phyloP scores from a whole-genome alignment of 805 yeast genomes.

The Nakazawaea laoshanensis region DNA sequence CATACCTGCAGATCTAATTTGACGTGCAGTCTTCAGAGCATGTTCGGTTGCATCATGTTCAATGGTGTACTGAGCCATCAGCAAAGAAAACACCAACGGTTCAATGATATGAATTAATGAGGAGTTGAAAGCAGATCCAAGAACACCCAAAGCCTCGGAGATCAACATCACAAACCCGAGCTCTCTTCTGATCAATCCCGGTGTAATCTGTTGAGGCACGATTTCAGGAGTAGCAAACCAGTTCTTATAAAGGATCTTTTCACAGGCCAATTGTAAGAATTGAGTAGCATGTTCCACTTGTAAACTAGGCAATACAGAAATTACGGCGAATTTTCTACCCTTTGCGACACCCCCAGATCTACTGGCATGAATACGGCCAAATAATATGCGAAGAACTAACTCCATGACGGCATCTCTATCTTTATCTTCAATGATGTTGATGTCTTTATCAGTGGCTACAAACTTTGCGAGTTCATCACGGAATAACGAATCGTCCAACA shows the following conservation, averaged over 20 bases:
- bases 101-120: conserved; percentile 42
- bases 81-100: conserved; percentile 50
- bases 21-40: conserved; percentile 40
- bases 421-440: conserved; percentile 42
- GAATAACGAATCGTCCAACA: conserved; percentile 76
- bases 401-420: conserved; percentile 64
- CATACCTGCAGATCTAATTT: conserved; percentile 59
- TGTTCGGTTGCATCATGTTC: conserved; percentile 10
- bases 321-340: conserved; percentile 64
- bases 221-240: conserved; percentile 19
- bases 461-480: conserved; percentile 76
- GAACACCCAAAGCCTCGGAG: conserved; percentile 42
- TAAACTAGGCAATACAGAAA: conserved; percentile 53
- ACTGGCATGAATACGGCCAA: conserved; percentile 76
- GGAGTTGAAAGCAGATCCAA: conserved; percentile 48
- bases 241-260: conserved; percentile 34
- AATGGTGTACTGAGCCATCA: conserved; percentile 40
- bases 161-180: conserved; percentile 61
- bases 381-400: conserved; percentile 64
- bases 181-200: conserved; percentile 35
- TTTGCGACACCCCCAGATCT: conserved; percentile 61
- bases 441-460: conserved; percentile 41
- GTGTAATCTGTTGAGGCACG: conserved; percentile 16
- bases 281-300: conserved; percentile 39
- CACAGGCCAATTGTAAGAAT: conserved; percentile 58